Evolutionary conservation across 2,329 filamentous ascomycete species (phyloP).

Genomic region (Venturia aucupariae): DNA sequence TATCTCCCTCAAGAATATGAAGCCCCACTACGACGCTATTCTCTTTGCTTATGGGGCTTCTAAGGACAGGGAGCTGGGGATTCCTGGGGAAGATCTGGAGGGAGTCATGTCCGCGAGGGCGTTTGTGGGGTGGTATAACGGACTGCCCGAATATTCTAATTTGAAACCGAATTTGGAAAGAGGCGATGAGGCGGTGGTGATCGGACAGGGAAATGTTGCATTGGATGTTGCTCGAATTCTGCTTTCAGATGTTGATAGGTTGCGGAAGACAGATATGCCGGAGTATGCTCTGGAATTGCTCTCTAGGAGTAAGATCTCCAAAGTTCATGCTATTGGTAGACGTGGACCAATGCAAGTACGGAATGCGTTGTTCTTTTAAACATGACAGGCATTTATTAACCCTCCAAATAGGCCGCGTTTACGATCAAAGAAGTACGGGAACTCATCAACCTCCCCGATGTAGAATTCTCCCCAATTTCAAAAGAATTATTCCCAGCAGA

Average conservation of each 20-base stretch:
- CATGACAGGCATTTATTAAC: neutral
- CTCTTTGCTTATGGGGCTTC: slow-evolving; percentile 90
- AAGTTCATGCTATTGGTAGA: slow-evolving; percentile 79
- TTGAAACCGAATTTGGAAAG: slow-evolving; percentile 61
- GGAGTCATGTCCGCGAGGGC: slow-evolving; percentile 82
- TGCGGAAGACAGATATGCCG: slow-evolving; percentile 81
- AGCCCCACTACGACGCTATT: slow-evolving; percentile 82
- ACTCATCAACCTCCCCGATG: slow-evolving; percentile 64
- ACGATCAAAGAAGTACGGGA: slow-evolving; percentile 93
- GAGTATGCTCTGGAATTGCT: slow-evolving; percentile 70
- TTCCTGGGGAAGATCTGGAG: slow-evolving; percentile 69
- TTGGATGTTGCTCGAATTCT: slow-evolving; percentile 87
- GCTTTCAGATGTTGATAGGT: slow-evolving; percentile 61
- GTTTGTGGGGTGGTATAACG: slow-evolving; percentile 99
- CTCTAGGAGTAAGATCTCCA: slow-evolving; percentile 61
- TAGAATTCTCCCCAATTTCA: slow-evolving; percentile 64
- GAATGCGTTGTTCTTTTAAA: neutral
- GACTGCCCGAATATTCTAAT: slow-evolving; percentile 69
- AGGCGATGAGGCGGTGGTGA: slow-evolving; percentile 57
- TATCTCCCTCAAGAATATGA: slow-evolving; percentile 59
- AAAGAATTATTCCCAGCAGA: slow-evolving; percentile 57
- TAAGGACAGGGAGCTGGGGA: slow-evolving; percentile 66
- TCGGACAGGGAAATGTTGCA: slow-evolving; percentile 94
- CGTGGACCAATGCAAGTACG: slow-evolving; percentile 76
- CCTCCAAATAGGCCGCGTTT: slow-evolving; percentile 62